Evolutionary conservation across 371 early-diverging fungal species (phyloP).

Genomic region (Mortierella sp.): DNA sequence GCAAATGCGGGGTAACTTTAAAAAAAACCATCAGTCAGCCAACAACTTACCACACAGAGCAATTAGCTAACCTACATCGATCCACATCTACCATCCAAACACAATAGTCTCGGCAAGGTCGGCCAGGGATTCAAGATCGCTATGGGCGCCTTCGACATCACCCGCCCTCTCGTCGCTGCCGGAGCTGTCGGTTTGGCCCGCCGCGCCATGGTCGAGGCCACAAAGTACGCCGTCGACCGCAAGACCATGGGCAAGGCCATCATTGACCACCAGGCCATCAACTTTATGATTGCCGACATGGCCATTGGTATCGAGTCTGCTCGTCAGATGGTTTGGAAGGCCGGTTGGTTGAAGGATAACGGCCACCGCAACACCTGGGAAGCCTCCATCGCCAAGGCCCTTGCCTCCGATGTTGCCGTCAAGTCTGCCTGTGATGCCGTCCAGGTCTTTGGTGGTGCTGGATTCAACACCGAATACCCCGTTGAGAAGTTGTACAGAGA

Average conservation of each 20-base stretch:
- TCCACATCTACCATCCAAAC: background rate
- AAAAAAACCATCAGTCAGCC: background rate
- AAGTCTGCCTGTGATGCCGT: slow-evolving; percentile 96
- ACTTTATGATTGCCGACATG: slow-evolving; percentile 98
- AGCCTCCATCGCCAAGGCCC: slow-evolving; percentile 95
- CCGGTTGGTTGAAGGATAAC: slow-evolving; percentile 90
- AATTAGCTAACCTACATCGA: background rate
- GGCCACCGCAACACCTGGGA: slow-evolving; percentile 92
- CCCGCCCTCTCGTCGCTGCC: slow-evolving; percentile 93
- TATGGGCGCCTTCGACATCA: slow-evolving; percentile 98
- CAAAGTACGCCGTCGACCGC: slow-evolving; percentile 90
- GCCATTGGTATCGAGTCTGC: slow-evolving; percentile 92
- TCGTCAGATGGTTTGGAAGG: slow-evolving; percentile 87
- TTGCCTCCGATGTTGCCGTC: slow-evolving; percentile 96
- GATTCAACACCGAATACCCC: slow-evolving; percentile 90
- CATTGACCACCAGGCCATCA: slow-evolving; percentile 92
- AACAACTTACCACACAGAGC: background rate
- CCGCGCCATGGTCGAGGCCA: slow-evolving; percentile 95
- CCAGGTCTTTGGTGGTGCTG: slow-evolving; percentile 97
- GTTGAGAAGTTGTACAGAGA: slow-evolving; percentile 94
- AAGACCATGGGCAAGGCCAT: slow-evolving; percentile 97
- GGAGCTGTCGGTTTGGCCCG: slow-evolving; percentile 94
- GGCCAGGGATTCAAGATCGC: slow-evolving; percentile 96
- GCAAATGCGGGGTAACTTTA: slow-evolving; percentile 16
- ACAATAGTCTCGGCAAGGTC: slow-evolving; percentile 67